Conservation (phyloP, 1,284 basidiomycete species). For the Pulveroboletus sp. region DNA sequence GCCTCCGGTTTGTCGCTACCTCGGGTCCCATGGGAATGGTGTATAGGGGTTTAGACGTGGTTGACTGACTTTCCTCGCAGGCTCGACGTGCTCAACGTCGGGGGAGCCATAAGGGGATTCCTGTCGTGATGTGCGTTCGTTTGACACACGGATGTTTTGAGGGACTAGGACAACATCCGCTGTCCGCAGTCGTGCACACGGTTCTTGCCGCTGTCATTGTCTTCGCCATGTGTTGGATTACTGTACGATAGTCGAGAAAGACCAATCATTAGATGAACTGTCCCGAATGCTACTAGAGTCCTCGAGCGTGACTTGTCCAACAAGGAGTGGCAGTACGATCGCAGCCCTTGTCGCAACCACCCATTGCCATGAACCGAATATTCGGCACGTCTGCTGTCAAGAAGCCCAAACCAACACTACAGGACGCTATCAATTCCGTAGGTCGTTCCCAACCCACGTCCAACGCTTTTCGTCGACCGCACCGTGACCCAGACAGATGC, state of each 20-base stretch:
- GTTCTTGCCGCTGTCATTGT: background rate
- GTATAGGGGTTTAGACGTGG: background rate
- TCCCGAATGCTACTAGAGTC: background rate
- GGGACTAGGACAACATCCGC: background rate
- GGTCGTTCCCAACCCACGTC: conserved; percentile 33
- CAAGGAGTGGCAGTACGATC: background rate
- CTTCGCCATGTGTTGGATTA: background rate
- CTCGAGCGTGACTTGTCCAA: background rate
- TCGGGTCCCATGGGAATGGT: background rate
- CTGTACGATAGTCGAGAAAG: background rate
- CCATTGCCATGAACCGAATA: conserved; percentile 69
- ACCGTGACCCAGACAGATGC: conserved; percentile 71
- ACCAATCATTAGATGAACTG: background rate
- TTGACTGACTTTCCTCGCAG: conserved; percentile 31
- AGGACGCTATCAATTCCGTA: conserved; percentile 90
- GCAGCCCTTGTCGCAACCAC: background rate
- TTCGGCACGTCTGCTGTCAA: conserved; percentile 77
- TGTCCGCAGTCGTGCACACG: background rate
- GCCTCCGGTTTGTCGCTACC: background rate
- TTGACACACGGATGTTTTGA: background rate
- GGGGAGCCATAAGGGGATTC: conserved; percentile 80
- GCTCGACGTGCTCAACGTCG: conserved; percentile 77
- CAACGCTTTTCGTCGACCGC: conserved; percentile 15
- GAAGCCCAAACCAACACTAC: conserved; percentile 86
- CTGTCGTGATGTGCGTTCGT: conserved; percentile 39